These are phyloP conservation scores for Astrocystis sublimbata DNA, from an alignment of 495 filamentous ascomycete genomes.

Conservation along the genomic window DNA sequence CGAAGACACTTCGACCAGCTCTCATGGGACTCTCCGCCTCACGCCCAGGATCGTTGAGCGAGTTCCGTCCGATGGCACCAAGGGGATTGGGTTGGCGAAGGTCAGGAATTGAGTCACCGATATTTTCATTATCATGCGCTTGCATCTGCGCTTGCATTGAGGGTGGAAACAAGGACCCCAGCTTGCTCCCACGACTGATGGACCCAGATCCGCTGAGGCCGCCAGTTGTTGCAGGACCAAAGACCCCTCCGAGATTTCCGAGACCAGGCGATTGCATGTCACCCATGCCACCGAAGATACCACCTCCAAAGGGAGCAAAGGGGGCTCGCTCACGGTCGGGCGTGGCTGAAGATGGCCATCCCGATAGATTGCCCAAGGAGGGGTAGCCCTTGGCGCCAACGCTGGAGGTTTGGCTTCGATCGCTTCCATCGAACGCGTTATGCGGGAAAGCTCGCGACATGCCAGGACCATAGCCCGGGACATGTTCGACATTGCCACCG, in stretches of 20 bases:
- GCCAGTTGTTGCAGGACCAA: conserved; percentile 45
- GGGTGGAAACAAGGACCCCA: conserved; percentile 82
- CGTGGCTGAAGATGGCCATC: conserved; percentile 72
- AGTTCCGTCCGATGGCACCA: conserved; percentile 56
- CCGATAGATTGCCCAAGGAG: conserved; percentile 62
- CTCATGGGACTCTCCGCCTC: conserved; percentile 67
- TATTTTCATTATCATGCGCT: conserved; percentile 55
- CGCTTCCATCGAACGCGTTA: conserved; percentile 66
- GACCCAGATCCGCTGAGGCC: conserved; percentile 57
- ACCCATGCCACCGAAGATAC: conserved; percentile 67
- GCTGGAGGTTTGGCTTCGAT: conserved; percentile 88
- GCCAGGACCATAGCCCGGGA: conserved; percentile 44
- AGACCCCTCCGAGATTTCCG: conserved; percentile 55
- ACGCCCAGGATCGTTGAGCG: conserved; percentile 47
- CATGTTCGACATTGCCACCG: conserved; percentile 40
- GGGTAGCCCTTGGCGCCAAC: conserved; percentile 73
- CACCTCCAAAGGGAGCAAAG: conserved; percentile 68
- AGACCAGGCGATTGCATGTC: conserved; percentile 77
- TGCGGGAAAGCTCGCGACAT: conserved; percentile 50
- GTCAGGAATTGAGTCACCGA: conserved; percentile 54
- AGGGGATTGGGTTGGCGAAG: conserved; percentile 51
- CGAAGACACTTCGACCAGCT: conserved; percentile 57
- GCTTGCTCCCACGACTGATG: conserved; percentile 73
- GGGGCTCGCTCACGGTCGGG: conserved; percentile 74
- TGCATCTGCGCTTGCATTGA: conserved; percentile 90